Evolutionary conservation across 306 rosid genomes (phyloP).

Genomic region (Citrullus colocynthis): DNA sequence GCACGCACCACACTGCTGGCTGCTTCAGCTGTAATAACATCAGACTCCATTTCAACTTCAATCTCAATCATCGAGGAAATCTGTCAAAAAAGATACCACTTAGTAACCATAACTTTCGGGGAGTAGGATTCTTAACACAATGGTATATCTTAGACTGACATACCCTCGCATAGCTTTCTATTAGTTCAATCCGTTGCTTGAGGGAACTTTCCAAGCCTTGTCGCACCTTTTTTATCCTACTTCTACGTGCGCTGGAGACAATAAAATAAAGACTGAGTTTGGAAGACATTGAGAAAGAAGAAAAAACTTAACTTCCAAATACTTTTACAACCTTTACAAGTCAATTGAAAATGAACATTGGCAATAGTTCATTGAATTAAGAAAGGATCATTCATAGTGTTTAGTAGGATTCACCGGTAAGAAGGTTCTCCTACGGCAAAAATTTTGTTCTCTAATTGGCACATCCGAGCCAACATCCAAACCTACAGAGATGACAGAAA

Average conservation of each 20-base stretch:
- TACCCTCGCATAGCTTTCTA: slow-evolving; percentile 90
- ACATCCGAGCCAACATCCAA: slow-evolving; percentile 97
- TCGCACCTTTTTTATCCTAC: slow-evolving; percentile 65
- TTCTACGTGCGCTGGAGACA: slow-evolving; percentile 47
- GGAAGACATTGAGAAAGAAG: not conserved
- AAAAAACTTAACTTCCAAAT: not conserved
- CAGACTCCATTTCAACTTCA: slow-evolving; percentile 89
- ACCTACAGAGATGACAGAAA: slow-evolving; percentile 34
- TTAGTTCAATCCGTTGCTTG: slow-evolving; percentile 62
- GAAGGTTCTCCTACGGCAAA: slow-evolving; percentile 87
- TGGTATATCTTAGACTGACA: slow-evolving; percentile 15
- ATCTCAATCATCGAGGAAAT: slow-evolving; percentile 94
- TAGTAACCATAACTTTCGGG: not conserved
- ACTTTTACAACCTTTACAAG: not conserved
- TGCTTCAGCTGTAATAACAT: slow-evolving; percentile 83
- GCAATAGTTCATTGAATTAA: slow-evolving; percentile 4
- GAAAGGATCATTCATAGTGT: slow-evolving; percentile 1
- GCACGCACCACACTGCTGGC: slow-evolving; percentile 58
- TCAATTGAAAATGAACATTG: slow-evolving; percentile 4
- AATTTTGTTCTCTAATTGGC: slow-evolving; percentile 94
- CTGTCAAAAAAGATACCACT: slow-evolving; percentile 19
- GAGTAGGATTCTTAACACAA: not conserved
- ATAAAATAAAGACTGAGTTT: not conserved
- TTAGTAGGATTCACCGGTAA: slow-evolving; percentile 48
- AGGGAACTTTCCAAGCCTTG: slow-evolving; percentile 79